Percentiles rank a stretch among this genome's conserved stretches.
These are phyloP conservation scores for Pleurotus sapidus DNA, from an alignment of 768 basidiomycete species.

Conservation along the genomic window DNA sequence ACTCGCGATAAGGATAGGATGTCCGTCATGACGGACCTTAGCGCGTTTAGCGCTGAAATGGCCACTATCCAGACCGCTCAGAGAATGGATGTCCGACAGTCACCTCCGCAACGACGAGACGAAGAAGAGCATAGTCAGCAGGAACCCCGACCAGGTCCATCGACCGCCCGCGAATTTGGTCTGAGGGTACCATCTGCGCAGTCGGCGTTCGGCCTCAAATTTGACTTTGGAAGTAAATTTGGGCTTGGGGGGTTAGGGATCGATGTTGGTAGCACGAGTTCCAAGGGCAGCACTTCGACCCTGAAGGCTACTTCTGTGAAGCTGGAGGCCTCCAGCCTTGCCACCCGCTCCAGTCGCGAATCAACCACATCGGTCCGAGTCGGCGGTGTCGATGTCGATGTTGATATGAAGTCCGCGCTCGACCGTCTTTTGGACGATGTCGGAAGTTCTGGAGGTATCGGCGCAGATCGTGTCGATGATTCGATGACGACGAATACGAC, in stretches of 20 bases:
- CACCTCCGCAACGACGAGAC: background rate
- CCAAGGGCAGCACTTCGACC: slow-evolving; percentile 4
- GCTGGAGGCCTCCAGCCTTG: slow-evolving; percentile 19
- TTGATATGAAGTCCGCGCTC: slow-evolving; percentile 72
- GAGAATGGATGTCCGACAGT: slow-evolving; percentile 21
- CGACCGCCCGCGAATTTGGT: slow-evolving; percentile 28
- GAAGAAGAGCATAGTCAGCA: slow-evolving; percentile 6
- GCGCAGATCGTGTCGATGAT: slow-evolving; percentile 27
- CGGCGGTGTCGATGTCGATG: slow-evolving; percentile 54
- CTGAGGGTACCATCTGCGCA: slow-evolving; percentile 15
- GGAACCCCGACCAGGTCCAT: slow-evolving; percentile 19
- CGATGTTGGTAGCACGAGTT: slow-evolving; percentile 21
- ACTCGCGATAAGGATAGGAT: slow-evolving; percentile 30
- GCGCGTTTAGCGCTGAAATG: slow-evolving; percentile 44
- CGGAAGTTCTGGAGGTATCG: slow-evolving; percentile 30
- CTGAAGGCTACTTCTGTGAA: slow-evolving; percentile 3
- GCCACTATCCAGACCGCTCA: slow-evolving; percentile 49
- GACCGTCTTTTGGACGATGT: slow-evolving; percentile 75
- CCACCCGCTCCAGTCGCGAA: slow-evolving; percentile 24
- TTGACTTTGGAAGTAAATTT: slow-evolving; percentile 50
- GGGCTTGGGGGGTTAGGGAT: slow-evolving; percentile 26
- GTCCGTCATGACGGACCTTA: slow-evolving; percentile 37
- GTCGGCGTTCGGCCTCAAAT: slow-evolving; percentile 26
- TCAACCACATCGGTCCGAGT: slow-evolving; percentile 30
- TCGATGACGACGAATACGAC: slow-evolving; percentile 30